Evolutionary conservation across 257 asterid species (phyloP).

Genomic region (Paulownia fortunei): DNA sequence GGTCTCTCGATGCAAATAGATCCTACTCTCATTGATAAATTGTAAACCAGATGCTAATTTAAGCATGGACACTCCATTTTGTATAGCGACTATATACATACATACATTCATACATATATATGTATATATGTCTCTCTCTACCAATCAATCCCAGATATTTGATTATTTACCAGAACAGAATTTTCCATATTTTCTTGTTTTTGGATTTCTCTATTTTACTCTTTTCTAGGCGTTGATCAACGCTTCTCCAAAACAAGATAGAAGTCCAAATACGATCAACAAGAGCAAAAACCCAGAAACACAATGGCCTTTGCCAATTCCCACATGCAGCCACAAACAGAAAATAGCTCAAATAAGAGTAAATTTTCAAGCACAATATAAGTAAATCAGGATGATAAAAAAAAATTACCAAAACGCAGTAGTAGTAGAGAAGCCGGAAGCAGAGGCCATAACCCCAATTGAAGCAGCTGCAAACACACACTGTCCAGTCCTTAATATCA

Average conservation of each 20-base stretch:
- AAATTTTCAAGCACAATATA: not conserved
- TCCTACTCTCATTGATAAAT: not conserved
- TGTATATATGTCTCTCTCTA: conserved; percentile 6
- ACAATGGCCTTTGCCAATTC: conserved; percentile 12
- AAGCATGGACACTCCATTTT: not conserved
- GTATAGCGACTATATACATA: no score
- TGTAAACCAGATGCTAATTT: not conserved
- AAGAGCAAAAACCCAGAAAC: conserved; percentile 1
- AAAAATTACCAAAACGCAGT: conserved; percentile 82
- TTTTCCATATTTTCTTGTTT: not conserved
- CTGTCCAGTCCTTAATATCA: conserved; percentile 68
- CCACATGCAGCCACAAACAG: conserved; percentile 26
- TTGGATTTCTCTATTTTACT: not conserved
- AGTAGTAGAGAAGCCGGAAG: conserved; percentile 78
- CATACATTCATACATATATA: no score
- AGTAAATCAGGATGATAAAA: not conserved
- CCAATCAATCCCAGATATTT: not conserved
- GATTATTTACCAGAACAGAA: conserved; percentile 4
- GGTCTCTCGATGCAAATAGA: not conserved
- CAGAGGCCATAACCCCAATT: conserved; percentile 79
- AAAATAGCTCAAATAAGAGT: not conserved
- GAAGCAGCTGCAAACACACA: conserved; percentile 61
- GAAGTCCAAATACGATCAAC: not conserved
- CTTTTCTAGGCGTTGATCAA: not conserved
- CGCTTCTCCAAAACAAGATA: not conserved